These are phyloP conservation scores for Aspergillus pseudoterreus DNA, from an alignment of 2,329 filamentous ascomycete genomes.

Conservation along the genomic window DNA sequence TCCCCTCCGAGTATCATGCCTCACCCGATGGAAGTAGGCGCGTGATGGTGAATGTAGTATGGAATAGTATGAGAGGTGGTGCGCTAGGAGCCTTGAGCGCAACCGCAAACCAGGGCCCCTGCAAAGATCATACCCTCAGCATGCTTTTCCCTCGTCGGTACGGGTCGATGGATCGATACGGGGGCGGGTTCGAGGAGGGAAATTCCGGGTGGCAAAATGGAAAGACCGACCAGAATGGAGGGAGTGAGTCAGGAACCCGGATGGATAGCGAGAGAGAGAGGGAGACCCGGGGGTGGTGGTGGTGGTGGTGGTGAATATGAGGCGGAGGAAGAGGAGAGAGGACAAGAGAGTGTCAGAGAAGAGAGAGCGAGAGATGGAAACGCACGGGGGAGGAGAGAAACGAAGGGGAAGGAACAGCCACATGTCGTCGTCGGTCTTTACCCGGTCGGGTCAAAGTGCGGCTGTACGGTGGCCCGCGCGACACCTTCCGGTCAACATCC, in stretches of 20 bases:
- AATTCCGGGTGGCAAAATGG: neutral
- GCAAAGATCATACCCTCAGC: constrained; percentile 39
- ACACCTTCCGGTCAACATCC: constrained; percentile 10
- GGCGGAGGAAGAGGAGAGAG: neutral
- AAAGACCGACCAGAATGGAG: neutral
- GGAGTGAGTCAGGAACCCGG: neutral
- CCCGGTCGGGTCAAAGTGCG: constrained; percentile 21
- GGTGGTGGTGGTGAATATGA: neutral
- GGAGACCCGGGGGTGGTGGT: neutral
- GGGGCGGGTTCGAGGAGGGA: constrained; percentile 8
- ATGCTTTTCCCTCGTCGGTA: constrained; percentile 24
- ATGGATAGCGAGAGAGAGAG: constrained; percentile 1
- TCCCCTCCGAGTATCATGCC: constrained; percentile 27
- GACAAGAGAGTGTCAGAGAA: neutral
- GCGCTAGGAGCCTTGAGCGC: constrained; percentile 33
- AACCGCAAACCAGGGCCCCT: constrained; percentile 36
- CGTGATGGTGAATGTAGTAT: constrained; percentile 13
- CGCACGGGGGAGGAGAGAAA: constrained; percentile 10
- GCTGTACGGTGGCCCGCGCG: constrained; percentile 18
- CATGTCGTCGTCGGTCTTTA: neutral
- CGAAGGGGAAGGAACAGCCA: neutral
- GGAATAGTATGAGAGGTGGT: constrained; percentile 14
- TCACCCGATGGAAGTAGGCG: constrained; percentile 5
- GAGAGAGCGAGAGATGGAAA: constrained; percentile 1
- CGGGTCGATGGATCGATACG: constrained; percentile 11